Evolutionary conservation across 257 asterid genomes (phyloP).

Genomic region (Solanum tarapatanum): DNA sequence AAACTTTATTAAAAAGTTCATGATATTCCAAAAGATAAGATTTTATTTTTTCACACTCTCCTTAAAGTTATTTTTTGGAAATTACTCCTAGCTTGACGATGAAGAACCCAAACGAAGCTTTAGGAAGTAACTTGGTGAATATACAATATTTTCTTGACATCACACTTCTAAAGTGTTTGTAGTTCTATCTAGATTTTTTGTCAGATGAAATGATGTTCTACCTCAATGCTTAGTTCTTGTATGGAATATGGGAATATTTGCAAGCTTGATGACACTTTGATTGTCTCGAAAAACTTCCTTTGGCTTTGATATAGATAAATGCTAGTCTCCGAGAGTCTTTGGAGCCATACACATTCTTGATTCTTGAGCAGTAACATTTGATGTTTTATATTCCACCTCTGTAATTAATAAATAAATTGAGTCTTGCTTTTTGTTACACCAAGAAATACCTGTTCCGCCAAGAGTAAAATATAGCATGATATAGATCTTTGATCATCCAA

Average conservation of each 20-base stretch:
- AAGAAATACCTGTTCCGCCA: too few species aligned
- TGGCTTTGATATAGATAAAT: not conserved
- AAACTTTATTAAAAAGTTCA: not conserved
- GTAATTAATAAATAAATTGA: constrained; percentile 1
- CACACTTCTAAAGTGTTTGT: not conserved
- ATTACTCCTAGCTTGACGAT: not conserved
- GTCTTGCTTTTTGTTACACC: not conserved
- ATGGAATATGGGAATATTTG: too few species aligned
- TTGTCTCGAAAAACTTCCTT: not conserved
- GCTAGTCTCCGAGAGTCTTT: not conserved
- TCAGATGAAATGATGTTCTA: not conserved
- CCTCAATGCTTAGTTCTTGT: not conserved
- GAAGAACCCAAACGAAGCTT: not conserved
- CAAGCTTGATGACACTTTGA: too few species aligned
- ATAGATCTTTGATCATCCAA: too few species aligned
- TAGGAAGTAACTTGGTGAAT: not conserved
- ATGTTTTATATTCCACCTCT: not conserved
- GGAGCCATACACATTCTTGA: constrained; percentile 2
- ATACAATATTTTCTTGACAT: not conserved
- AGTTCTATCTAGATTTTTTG: not conserved
- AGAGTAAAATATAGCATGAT: too few species aligned
- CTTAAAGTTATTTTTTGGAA: not conserved
- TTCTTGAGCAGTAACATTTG: not conserved
- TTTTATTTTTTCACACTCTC: not conserved
- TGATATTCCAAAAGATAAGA: not conserved